Evolutionary conservation across 768 basidiomycete genomes (phyloP), one percentile per base, ranked within the genome.

Genomic region (Sutorius australiensis): DNA sequence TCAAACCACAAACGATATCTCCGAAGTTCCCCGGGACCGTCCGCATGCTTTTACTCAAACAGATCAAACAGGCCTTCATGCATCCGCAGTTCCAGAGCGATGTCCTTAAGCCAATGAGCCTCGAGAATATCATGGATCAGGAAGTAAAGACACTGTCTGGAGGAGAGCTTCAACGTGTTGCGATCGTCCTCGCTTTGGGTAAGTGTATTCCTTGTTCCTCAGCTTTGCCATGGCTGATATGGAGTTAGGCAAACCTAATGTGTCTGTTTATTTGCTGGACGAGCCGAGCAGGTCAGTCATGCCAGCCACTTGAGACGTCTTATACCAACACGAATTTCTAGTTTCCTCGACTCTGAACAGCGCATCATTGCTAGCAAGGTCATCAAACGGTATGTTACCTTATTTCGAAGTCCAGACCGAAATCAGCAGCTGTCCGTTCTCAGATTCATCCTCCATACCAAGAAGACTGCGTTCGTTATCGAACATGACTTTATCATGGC

Each of bases 401-500:
- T 19, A 11, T 13, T 27, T n/a, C 31, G 14, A 56, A 40, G 30
- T 21, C 14, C 12, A 44, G 17, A 17, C 24, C 19, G 24, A 24
- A 24, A 4, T 24, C 24, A 24, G 24, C 24, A 24, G 24, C 4
- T 24, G 66, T 48, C 21, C 0, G 30, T 19, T 10, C 38, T 8
- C 51, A 89, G 88, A 44, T 98, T 95, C 73, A 92, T 99, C 65
- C 84, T 98, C 30, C 90, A 97, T 66, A 83, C 93, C 13, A 97
- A 97, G 78, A 94, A 95, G 75, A 98, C 95, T 1, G 97, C 97
- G 0, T 98, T 99, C 70, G 82, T 99, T 63, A 98, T 99, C 66
- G 97, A 99, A 80, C 97, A 99, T 84, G 95, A 98, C 77, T 98
- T 99, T 72, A 97, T 98, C 76, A 98, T 98, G 95, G 95, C 95